Conservation (phyloP, 352 stramenopile genomes). For the Phytophthora foliorum region DNA sequence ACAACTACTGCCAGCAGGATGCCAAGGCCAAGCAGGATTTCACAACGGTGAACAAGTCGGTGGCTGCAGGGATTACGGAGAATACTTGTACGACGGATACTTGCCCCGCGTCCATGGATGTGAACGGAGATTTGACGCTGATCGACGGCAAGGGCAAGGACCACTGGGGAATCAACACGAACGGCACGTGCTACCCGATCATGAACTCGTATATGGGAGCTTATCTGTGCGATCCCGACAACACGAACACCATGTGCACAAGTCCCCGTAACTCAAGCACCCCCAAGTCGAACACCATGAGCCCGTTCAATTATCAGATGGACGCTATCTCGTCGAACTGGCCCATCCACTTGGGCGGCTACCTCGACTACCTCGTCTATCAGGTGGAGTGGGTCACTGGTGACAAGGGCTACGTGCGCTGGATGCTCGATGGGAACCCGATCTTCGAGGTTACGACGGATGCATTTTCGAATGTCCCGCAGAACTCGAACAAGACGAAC, state of each 20-base stretch:
- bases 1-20: conserved; percentile 49
- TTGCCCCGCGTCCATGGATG: conserved; percentile 54
- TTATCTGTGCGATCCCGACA: conserved; percentile 68
- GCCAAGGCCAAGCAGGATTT: conserved; percentile 40
- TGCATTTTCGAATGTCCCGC: conserved; percentile 60
- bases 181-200: conserved; percentile 67
- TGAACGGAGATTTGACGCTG: conserved; percentile 47
- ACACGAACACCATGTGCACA: conserved; percentile 49
- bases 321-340: conserved; percentile 83
- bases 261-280: conserved; percentile 45
- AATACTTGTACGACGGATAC: conserved; percentile 50
- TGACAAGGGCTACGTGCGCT: conserved; percentile 68
- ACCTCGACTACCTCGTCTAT: conserved; percentile 69
- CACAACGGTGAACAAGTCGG: conserved; percentile 33
- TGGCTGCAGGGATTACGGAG: conserved; percentile 42
- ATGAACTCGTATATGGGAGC: conserved; percentile 80
- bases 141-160: conserved; percentile 45
- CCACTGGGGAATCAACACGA: conserved; percentile 73
- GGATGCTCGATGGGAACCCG: conserved; percentile 66
- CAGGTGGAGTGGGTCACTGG: conserved; percentile 83
- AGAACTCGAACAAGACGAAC: conserved; percentile 55
- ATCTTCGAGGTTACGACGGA: conserved; percentile 74
- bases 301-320: conserved; percentile 82
- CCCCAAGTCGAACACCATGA: conserved; percentile 64
- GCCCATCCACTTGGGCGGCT: conserved; percentile 66